phyloP scores from a whole-genome alignment of 345 rosid species.

The Euclidium syriacum region DNA sequence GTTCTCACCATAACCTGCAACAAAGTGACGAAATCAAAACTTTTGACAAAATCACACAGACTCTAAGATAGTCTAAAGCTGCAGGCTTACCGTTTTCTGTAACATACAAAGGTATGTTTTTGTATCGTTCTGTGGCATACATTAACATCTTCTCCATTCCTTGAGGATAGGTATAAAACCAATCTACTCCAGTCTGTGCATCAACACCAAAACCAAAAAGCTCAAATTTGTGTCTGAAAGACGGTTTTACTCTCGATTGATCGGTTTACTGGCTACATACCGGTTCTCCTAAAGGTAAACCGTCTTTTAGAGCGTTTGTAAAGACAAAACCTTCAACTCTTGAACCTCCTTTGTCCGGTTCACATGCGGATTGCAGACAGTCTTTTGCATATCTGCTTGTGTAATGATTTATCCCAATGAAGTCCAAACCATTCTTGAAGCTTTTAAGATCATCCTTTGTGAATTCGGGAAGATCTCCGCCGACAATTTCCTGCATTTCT shows the following conservation, averaged over 20 bases:
- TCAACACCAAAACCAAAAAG: not conserved
- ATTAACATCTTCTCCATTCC: constrained; percentile 48
- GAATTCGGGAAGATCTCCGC: constrained; percentile 42
- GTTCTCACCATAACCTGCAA: constrained; percentile 47
- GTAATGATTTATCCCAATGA: constrained; percentile 71
- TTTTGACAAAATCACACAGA: too few species aligned
- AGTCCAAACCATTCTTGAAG: constrained; percentile 41
- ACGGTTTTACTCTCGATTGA: not conserved
- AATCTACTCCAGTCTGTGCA: constrained; percentile 54
- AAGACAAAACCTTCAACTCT: constrained; percentile 41
- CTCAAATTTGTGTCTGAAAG: not conserved
- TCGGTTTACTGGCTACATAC: constrained; percentile 36
- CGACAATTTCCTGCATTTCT: constrained; percentile 49
- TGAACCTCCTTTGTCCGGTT: constrained; percentile 45
- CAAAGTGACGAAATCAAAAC: not conserved
- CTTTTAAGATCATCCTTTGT: constrained; percentile 37
- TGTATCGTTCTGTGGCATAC: constrained; percentile 43
- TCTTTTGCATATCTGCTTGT: constrained; percentile 51
- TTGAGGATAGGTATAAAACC: constrained; percentile 44
- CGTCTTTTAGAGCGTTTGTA: constrained; percentile 37
- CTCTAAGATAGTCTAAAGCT: not conserved
- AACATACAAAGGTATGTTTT: constrained; percentile 47
- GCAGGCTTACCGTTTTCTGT: constrained; percentile 49
- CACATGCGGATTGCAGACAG: constrained; percentile 52
- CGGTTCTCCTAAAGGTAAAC: constrained; percentile 41